Conservation (phyloP, 139 green algal species). For the Tetradesmus obliquus region DNA sequence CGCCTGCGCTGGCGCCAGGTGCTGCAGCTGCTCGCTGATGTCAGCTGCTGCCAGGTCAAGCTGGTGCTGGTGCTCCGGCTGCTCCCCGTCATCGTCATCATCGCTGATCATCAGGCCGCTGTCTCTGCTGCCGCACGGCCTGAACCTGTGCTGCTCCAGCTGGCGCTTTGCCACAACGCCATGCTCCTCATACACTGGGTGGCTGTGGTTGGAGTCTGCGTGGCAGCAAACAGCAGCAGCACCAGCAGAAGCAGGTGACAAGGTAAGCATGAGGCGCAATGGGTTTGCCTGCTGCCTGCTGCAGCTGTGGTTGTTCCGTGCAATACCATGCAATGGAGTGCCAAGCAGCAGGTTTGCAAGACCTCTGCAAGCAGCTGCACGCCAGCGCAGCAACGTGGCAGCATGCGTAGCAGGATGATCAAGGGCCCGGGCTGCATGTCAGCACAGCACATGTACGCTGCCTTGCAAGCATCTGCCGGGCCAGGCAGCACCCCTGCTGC, state of each 20-base stretch:
- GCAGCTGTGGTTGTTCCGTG: neutral
- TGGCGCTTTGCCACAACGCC: neutral
- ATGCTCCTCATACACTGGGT: neutral
- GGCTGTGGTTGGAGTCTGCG: conserved; percentile 37
- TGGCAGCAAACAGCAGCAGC: neutral
- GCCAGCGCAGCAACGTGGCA: neutral
- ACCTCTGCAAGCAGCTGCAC: neutral
- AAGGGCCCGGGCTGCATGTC: no score
- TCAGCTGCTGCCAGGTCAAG: neutral
- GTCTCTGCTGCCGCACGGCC: conserved; percentile 34
- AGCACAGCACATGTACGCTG: no score
- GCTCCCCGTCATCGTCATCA: neutral
- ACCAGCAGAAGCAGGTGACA: neutral
- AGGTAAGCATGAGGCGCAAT: neutral
- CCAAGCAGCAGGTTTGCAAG: neutral
- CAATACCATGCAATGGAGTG: no score
- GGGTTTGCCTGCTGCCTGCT: neutral
- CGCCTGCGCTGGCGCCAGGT: neutral
- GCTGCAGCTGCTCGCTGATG: neutral
- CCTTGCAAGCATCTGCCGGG: neutral
- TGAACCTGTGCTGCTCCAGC: conserved; percentile 10
- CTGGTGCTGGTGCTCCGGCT: neutral
- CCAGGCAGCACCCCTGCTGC: neutral
- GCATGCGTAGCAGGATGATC: neutral
- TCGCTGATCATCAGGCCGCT: neutral